These are phyloP conservation scores for Annulohypoxylon moriforme DNA, from an alignment of 495 filamentous ascomycete species.

Conservation along the genomic window DNA sequence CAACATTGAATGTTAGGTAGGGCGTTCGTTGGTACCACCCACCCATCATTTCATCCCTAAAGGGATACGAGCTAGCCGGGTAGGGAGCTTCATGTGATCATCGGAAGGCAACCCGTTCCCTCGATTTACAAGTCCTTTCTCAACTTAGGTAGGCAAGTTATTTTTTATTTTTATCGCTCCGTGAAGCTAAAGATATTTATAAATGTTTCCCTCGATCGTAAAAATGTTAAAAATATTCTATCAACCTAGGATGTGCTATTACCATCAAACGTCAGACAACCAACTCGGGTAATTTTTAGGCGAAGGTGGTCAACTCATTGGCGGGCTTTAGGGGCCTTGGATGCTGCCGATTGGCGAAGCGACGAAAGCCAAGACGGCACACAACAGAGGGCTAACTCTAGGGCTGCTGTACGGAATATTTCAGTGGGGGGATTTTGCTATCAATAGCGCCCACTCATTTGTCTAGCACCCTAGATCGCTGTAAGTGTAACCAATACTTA, in stretches of 20 bases:
- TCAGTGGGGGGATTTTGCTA: neutral
- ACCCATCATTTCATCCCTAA: too few relatives aligned
- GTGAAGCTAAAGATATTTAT: too few relatives aligned
- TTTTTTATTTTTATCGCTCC: too few relatives aligned
- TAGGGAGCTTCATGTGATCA: too few relatives aligned
- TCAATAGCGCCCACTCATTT: neutral
- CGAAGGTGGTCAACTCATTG: neutral
- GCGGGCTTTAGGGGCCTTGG: neutral
- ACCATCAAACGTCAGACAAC: neutral
- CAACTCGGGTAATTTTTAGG: constrained; percentile 1
- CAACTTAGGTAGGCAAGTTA: too few relatives aligned
- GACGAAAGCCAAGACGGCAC: constrained; percentile 15
- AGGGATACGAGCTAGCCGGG: too few relatives aligned
- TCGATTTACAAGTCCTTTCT: too few relatives aligned
- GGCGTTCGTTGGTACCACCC: too few relatives aligned
- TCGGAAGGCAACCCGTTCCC: too few relatives aligned
- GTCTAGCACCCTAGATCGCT: neutral
- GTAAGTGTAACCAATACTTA: constrained; percentile 8
- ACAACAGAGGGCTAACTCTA: neutral
- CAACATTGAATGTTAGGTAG: too few relatives aligned
- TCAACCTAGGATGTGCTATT: too few relatives aligned
- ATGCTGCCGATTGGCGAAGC: constrained; percentile 8
- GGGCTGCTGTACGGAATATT: neutral
- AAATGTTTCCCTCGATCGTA: neutral
- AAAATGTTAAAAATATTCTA: neutral